Conservation (phyloP, 1,284 basidiomycete genomes). For the Rhodotorula mucilaginosa region DNA sequence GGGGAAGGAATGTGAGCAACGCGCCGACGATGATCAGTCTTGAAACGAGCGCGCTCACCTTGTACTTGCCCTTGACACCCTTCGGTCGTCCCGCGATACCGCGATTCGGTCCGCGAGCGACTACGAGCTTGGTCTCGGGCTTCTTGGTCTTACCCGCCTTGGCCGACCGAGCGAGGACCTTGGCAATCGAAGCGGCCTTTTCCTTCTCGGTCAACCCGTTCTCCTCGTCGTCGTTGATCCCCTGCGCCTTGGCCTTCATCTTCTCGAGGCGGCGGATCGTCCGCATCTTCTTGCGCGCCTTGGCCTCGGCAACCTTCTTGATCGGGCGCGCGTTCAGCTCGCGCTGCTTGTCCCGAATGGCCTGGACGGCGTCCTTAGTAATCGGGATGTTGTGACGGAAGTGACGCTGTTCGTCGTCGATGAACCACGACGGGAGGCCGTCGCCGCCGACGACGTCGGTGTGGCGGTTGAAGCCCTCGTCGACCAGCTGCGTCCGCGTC, state of each 20-base stretch:
- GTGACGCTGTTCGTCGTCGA: constrained; percentile 90
- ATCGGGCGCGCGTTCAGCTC: constrained; percentile 95
- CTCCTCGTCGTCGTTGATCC: constrained; percentile 77
- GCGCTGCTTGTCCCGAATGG: constrained; percentile 83
- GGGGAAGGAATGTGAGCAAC: constrained; percentile 49
- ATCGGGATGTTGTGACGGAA: constrained; percentile 94
- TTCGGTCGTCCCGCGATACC: constrained; percentile 91
- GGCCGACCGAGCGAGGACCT: constrained; percentile 77
- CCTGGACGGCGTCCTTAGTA: constrained; percentile 90
- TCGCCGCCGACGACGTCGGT: constrained; percentile 70
- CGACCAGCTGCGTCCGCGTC: constrained; percentile 83
- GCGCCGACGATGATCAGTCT: not conserved
- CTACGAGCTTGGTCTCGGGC: constrained; percentile 82
- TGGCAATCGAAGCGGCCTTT: constrained; percentile 90
- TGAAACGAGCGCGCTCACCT: not conserved
- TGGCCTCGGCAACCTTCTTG: constrained; percentile 98
- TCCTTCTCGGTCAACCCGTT: constrained; percentile 78
- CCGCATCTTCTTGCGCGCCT: constrained; percentile 93
- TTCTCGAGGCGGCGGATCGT: constrained; percentile 82
- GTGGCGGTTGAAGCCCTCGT: constrained; percentile 94
- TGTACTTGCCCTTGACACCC: constrained; percentile 75
- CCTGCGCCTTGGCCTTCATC: constrained; percentile 94
- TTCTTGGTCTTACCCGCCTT: constrained; percentile 54
- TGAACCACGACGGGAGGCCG: constrained; percentile 90
- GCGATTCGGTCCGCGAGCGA: constrained; percentile 85